Conservation (phyloP, 2,329 filamentous ascomycete genomes). For the Raffaelea arxii region DNA sequence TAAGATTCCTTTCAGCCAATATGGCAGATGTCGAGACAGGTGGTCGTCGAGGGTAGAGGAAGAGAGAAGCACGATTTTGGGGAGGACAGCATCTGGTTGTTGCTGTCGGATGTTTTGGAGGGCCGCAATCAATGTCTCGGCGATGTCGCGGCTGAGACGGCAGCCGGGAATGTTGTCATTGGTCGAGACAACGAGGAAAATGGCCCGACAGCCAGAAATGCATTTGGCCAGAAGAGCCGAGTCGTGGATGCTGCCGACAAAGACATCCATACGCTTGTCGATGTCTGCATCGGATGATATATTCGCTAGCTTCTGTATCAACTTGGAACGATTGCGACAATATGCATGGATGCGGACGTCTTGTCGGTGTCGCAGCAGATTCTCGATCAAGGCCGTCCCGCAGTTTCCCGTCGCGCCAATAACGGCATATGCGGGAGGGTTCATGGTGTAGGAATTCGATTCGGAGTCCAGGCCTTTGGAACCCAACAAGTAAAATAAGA, state of each 20-base stretch:
- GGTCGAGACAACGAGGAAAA: slow-evolving; percentile 29
- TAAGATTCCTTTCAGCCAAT: slow-evolving; percentile 19
- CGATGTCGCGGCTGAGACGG: slow-evolving; percentile 25
- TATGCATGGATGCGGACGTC: slow-evolving; percentile 28
- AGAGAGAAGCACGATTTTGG: slow-evolving; percentile 31
- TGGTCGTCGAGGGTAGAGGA: slow-evolving; percentile 31
- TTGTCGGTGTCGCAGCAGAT: slow-evolving; percentile 22
- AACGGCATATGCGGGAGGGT: slow-evolving; percentile 19
- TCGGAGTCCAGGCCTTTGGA: no score
- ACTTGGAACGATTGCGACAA: slow-evolving; percentile 31
- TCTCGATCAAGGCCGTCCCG: slow-evolving; percentile 29
- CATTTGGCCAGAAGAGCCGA: slow-evolving; percentile 25
- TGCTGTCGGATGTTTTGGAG: slow-evolving; percentile 18
- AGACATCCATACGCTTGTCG: slow-evolving; percentile 26
- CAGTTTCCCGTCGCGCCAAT: slow-evolving; percentile 33
- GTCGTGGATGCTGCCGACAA: slow-evolving; percentile 29
- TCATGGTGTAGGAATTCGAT: no score
- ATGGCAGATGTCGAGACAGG: slow-evolving; percentile 21
- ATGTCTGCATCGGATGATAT: slow-evolving; percentile 23
- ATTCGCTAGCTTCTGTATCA: slow-evolving; percentile 20
- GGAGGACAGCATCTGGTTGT: no score
- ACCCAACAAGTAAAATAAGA: no score
- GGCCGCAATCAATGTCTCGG: slow-evolving; percentile 24
- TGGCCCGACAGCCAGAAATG: slow-evolving; percentile 22
- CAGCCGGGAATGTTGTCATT: slow-evolving; percentile 34